Evolutionary conservation across 2,329 filamentous ascomycete genomes (phyloP).

Genomic region (Shiraia bambusicola): DNA sequence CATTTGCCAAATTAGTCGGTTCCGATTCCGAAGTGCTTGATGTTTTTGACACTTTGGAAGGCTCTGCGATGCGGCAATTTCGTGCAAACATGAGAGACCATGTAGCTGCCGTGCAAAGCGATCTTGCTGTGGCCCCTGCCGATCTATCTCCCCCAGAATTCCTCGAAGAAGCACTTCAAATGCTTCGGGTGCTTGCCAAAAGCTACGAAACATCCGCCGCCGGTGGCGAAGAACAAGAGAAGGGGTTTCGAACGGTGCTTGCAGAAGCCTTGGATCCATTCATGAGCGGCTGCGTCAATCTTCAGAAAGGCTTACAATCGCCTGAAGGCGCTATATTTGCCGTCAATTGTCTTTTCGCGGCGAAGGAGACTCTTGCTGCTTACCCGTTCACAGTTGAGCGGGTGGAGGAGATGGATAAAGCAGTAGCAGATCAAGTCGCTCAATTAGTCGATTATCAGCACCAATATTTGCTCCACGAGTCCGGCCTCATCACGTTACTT

Average conservation of each 20-base stretch:
- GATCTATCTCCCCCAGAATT: constrained; percentile 80
- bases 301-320: constrained; percentile 61
- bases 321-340: constrained; percentile 68
- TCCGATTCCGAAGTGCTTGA: constrained; percentile 68
- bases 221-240: constrained; percentile 55
- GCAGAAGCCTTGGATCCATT: constrained; percentile 84
- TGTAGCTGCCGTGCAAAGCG: constrained; percentile 70
- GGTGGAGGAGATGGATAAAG: constrained; percentile 57
- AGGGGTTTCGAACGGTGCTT: constrained; percentile 74
- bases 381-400: constrained; percentile 66
- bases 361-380: constrained; percentile 56
- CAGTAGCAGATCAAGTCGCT: constrained; percentile 57
- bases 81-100: constrained; percentile 78
- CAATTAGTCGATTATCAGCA: constrained; percentile 69
- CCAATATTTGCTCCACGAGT: constrained; percentile 70
- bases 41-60: constrained; percentile 67
- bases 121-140: constrained; percentile 68
- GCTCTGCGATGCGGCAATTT: constrained; percentile 80
- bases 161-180: constrained; percentile 75
- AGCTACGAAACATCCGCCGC: constrained; percentile 83
- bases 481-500: constrained; percentile 69
- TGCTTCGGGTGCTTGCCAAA: constrained; percentile 75
- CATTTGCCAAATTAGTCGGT: constrained; percentile 78
- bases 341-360: constrained; percentile 69
- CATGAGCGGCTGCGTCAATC: constrained; percentile 70